A percentile compares a stretch with the other conserved stretches of the same genome.
Evolutionary conservation across 305 asterid genomes (phyloP).

Genomic region (Solanum chacoense): DNA sequence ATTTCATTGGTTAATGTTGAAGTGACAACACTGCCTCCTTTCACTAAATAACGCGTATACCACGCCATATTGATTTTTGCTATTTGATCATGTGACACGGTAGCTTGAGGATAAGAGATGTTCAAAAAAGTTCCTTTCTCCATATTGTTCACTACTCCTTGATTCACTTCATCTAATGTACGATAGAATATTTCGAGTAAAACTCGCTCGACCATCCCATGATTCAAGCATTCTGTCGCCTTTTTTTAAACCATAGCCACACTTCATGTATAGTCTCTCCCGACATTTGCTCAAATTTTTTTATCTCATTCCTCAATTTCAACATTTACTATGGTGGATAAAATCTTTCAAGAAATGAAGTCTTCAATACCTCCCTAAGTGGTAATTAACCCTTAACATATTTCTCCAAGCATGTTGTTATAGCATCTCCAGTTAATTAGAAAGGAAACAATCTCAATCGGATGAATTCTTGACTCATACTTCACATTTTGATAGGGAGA

Average conservation of each 20-base stretch:
- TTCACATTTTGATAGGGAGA: not conserved
- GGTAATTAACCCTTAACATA: not conserved
- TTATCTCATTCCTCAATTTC: not conserved
- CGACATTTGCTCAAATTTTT: not conserved
- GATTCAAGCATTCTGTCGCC: not conserved
- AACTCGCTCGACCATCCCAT: not conserved
- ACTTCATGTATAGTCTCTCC: not conserved
- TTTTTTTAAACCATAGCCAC: not conserved
- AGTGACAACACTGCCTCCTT: not conserved
- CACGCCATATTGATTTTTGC: not conserved
- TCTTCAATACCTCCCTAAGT: not conserved
- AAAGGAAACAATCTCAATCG: not conserved
- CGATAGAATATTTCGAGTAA: not conserved
- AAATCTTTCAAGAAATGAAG: not conserved
- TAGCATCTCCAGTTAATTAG: not conserved
- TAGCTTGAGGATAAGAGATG: not conserved
- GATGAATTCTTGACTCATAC: not conserved
- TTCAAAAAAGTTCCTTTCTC: not conserved
- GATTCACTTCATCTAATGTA: not conserved
- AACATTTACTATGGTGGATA: not conserved
- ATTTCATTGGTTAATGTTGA: not conserved
- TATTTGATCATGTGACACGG: not conserved
- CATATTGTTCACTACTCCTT: not conserved
- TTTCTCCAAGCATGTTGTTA: not conserved
- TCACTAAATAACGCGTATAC: not conserved